Base-by-base conservation (phyloP, 768 basidiomycete species). In the Russula sp. region DNA sequence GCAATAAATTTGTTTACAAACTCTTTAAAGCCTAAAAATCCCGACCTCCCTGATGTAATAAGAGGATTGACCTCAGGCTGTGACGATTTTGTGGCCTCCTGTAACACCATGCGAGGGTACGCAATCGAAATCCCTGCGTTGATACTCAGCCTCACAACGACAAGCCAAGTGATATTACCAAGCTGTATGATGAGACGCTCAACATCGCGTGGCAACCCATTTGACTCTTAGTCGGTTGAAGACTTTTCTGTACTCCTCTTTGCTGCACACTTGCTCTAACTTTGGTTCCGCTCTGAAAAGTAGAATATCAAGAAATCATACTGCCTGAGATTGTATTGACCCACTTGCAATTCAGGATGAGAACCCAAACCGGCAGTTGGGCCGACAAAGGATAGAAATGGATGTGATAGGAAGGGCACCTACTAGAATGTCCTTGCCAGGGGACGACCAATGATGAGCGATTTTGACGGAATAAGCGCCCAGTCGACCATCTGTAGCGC, bases 21-120 rank as follows among this genome's bases (percentile, higher is more conserved):
- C 13, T 90, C 88, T 35, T 82, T 82, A 48, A 93, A 72, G 20
- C 88, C 88, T 55, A 89, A 64, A 0, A 82, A 77, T 9, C 89
- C 89, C 47, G 77, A 76, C 71, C 84, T 82, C 8, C 88, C 89
- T 8, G 98, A 77, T 4, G 85, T 81, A 40, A 88, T 82, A 48
- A 98, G 75, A 2, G 95, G 94, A 72, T 98, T 98, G 22, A 27
- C 22, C 22, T 27, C 22, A 27, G 22, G 22, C 22, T 27, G 22
- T 27, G 22, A 27, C 55, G 88, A 78, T 74, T 88, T 94, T 35
- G 84, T 82, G 27, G 75, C 77, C 73, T 91, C 96, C 66, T 97
- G 75, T 73, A 96, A 94, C 2, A 91, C 89, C 85, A 94, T 86
- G 55, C 95, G 87, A 37, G 96, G 96, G 72, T 98, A 98, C 5